Base-by-base conservation (phyloP, 352 stramenopile species). In the Globisporangium polare region DNA sequence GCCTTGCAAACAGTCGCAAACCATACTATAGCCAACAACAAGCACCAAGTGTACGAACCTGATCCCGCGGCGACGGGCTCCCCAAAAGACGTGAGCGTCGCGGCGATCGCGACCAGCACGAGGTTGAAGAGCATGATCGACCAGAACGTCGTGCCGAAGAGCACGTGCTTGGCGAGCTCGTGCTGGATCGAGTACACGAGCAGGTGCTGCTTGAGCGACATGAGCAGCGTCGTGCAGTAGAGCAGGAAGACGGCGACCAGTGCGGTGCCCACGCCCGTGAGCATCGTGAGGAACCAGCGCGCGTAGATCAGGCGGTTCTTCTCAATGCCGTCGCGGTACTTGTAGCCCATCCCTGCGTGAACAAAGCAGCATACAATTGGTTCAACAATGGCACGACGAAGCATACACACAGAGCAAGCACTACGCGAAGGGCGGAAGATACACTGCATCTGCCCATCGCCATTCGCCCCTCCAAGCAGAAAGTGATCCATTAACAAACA, bases 51-150 rank as follows among this genome's bases (percentile, higher is more conserved):
- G 35, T 47, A 68, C 62, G 5, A 61, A 89, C 79, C 82, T 18
- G 86, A 95, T 52, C 86, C 86, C 43, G 86, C 86, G 42, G 83
- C 83, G 27, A 95, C 83, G 5, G 82, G 81, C 58, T 95, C 86
- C 17, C 73, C 68, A 53, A 90, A 93, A 18, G 72, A 83, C 20
- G 85, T 90, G 54, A 94, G 65, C 26, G 77, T 79, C 15, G 83
- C 82, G n/a, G 85, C 86, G 58, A 94, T 75, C 10, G 63, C 64
- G 24, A 95, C 84, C n/a, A 94, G 82, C 17, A 67, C 63, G 24
- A 88, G 55, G 46, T 93, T 93, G 53, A 91, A 91, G 2, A 63
- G 77, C 22, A 91, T 46, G 53, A 92, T 73, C 53, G 66, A 73
- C 77, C 73, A 88, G 63, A 92, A 90, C 17, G 83, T 83, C 4